Base-by-base conservation (phyloP, 2,329 filamentous ascomycete genomes). In the Colletotrichum falcatum region DNA sequence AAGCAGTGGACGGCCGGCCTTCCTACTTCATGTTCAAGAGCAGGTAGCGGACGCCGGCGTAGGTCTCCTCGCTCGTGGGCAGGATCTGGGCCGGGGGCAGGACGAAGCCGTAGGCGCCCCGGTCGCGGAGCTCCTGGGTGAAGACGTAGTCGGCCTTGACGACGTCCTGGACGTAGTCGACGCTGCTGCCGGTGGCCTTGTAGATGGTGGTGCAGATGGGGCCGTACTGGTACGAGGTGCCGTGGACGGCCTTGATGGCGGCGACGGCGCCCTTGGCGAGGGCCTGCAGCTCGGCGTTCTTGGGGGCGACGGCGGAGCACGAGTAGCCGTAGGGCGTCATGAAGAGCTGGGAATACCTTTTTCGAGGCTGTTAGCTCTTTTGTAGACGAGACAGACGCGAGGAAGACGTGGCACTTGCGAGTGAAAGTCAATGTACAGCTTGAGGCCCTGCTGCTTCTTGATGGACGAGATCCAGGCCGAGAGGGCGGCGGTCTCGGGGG, bases 171-270 rank as follows among this genome's bases (percentile, higher is more conserved):
- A 81, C 80, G 67, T 83, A 86, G 76, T 87, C 85, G 28, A 83
- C 81, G 55, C 80, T 83, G 64, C 76, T 81, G 28, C 84, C 84
- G 0, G 81, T 80, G 0, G 88, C 86, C 72, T 87, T 83, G 78
- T 91, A 91, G 73, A 91, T 89, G 37, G 88, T 90, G 51, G 79
- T 79, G 78, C 90, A 91, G 72, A 89, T 86, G 2, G 88, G 85
- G 0, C 87, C 86, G 55, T 85, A 81, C 18, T 76, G 61, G 74
- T 83, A 86, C 3, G 66, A 65, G 12, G 78, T 77, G 28, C 83
- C 83, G 65, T 84, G 79, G 20, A 83, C 79, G 1, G 75, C 74
- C 28, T 74, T 79, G 74, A 91, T 87, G 28, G 88, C 89, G 2
- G 83, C 80, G 20, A 85, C 84, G 7, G 84, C 82, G 8, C 82